Evolutionary conservation across 768 basidiomycete species (phyloP), one percentile per base, ranked within the genome.

Genomic region (Lactarius pseudohatsudake): DNA sequence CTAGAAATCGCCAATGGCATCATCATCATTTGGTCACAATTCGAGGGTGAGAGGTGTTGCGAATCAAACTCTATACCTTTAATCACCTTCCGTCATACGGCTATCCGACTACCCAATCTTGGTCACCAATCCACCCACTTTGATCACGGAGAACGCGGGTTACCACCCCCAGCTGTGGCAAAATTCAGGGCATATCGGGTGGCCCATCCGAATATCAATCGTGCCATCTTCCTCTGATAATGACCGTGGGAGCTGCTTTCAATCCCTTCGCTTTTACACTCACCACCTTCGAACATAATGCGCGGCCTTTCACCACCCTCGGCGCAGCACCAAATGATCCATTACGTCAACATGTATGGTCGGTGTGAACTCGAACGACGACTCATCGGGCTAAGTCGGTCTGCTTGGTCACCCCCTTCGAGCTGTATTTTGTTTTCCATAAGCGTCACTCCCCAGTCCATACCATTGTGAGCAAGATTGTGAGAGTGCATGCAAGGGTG

Each of bases 11-110:
- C 20, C 18, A 28, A 11, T 38, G n/a, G 15, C 43, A 34, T 55
- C 55, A 59, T 55, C 53, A 53, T 66, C 41, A 55, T 59, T 65
- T 57, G 50, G 59, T 58, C 56, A 28, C 57, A 63, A 50, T 64
- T 50, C 45, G 57, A 58, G 54, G 47, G 64, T 64, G 59, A 64
- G 40, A 34, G 50, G 22, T 2, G 57, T 38, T 66, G 68, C 65
- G 65, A 69, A 70, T 61, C 61, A 71, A 71, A 71, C 70, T 69
- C 64, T 71, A 71, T 71, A 71, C 70, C 60, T 71, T 67, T 71
- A 71, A 70, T 71, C 70, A 69, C 41, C 62, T 63, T 67, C 66
- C 57, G 66, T 63, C 36, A 36, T 66, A 61, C 61, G 60, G 53
- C 61, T 58, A 54, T 68, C 66, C 57, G 50, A 63, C 61, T 64